Conservation (phyloP, 2,329 filamentous ascomycete genomes). For the Didymella sp. region DNA sequence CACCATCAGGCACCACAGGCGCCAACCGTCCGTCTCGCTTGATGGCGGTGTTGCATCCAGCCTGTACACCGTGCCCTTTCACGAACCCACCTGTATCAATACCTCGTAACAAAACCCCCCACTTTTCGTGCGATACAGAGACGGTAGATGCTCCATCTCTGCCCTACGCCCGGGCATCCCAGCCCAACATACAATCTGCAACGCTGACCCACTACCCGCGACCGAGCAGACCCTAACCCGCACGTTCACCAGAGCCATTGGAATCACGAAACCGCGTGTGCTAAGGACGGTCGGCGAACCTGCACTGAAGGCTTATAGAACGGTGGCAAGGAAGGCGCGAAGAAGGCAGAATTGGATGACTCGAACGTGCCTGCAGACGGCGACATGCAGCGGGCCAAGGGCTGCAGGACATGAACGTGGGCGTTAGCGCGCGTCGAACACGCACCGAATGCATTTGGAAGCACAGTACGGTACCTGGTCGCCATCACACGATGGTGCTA, state of each 20-base stretch:
- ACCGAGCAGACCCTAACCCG: conserved; percentile 15
- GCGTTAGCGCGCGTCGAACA: background rate
- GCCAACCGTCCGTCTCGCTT: conserved; percentile 8
- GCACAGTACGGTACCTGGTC: background rate
- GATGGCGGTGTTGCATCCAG: background rate
- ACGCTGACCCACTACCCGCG: conserved; percentile 15
- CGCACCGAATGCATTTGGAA: background rate
- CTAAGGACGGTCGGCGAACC: background rate
- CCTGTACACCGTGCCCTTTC: background rate
- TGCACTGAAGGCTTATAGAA: background rate
- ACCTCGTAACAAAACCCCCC: conserved; percentile 10
- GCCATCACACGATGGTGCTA: background rate
- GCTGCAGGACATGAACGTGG: background rate
- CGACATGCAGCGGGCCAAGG: background rate
- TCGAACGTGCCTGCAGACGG: background rate
- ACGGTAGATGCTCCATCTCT: background rate
- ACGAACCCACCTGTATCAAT: conserved; percentile 14
- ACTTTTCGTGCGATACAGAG: conserved; percentile 2
- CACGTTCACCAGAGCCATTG: conserved; percentile 9
- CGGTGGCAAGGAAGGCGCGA: background rate
- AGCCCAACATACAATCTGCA: conserved; percentile 13
- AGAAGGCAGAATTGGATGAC: background rate
- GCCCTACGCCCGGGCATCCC: conserved; percentile 18
- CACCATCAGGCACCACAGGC: conserved; percentile 16
- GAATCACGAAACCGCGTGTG: background rate